Evolutionary conservation across 1,284 basidiomycete genomes (phyloP).

Genomic region (Papiliotrema flavescens): DNA sequence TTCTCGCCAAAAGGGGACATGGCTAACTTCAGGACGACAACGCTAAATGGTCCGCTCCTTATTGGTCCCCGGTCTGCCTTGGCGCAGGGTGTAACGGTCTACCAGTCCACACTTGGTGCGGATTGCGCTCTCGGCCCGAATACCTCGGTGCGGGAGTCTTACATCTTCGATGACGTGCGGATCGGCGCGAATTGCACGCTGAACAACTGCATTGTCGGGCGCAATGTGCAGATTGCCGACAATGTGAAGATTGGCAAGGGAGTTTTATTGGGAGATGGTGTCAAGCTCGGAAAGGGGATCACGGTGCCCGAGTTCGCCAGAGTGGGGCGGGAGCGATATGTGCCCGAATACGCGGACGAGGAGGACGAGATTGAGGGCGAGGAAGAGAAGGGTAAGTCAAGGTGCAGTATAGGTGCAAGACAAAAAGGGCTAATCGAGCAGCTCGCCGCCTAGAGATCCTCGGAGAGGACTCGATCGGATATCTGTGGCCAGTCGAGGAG

Average conservation of each 20-base stretch:
- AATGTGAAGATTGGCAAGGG: constrained; percentile 52
- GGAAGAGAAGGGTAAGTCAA: constrained; percentile 31
- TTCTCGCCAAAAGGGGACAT: neutral
- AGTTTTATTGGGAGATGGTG: constrained; percentile 64
- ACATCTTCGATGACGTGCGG: constrained; percentile 73
- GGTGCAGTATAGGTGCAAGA: too few species aligned
- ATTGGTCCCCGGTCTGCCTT: constrained; percentile 37
- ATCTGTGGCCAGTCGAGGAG: constrained; percentile 49
- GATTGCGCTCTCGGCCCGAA: constrained; percentile 76
- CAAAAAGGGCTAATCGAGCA: constrained; percentile 5
- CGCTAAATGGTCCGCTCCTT: constrained; percentile 35
- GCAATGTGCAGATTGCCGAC: constrained; percentile 45
- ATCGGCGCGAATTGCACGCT: constrained; percentile 75
- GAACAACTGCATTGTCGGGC: constrained; percentile 62
- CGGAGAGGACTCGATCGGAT: constrained; percentile 42
- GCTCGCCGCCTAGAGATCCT: constrained; percentile 25
- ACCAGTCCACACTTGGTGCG: constrained; percentile 67
- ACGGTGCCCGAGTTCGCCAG: constrained; percentile 66
- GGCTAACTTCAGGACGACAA: constrained; percentile 52
- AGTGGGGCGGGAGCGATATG: constrained; percentile 69
- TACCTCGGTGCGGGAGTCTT: constrained; percentile 67
- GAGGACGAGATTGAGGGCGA: constrained; percentile 53
- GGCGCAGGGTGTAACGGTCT: constrained; percentile 38
- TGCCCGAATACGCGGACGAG: constrained; percentile 65
- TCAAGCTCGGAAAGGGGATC: constrained; percentile 68